These are phyloP conservation scores for Mentha longifolia DNA, from an alignment of 257 asterid genomes.

Conservation along the genomic window DNA sequence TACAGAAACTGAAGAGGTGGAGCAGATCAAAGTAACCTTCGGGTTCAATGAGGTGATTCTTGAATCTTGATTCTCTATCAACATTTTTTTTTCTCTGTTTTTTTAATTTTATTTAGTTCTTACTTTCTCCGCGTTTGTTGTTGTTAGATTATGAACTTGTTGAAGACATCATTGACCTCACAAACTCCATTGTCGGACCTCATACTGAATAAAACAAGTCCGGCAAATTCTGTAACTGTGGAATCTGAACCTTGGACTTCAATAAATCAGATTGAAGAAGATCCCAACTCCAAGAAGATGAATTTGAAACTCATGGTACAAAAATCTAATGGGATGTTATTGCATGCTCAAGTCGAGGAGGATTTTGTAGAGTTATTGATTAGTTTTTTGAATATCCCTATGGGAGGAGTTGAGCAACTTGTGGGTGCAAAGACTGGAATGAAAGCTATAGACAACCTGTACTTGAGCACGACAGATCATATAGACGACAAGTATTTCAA, in stretches of 20 bases:
- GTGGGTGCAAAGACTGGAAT: neutral
- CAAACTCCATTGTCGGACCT: conserved; percentile 19
- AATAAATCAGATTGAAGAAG: neutral
- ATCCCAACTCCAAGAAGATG: conserved; percentile 7
- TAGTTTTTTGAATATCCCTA: conserved; percentile 24
- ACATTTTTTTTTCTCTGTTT: neutral
- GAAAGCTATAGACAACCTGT: conserved; percentile 31
- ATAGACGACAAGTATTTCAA: neutral
- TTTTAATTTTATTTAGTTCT: neutral
- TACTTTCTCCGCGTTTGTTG: neutral
- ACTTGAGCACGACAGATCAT: neutral
- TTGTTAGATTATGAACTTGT: conserved; percentile 21
- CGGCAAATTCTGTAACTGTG: neutral
- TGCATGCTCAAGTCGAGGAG: neutral
- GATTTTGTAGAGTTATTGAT: conserved; percentile 21
- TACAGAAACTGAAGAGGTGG: neutral
- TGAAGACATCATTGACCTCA: conserved; percentile 23
- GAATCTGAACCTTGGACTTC: no score
- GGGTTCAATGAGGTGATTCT: conserved; percentile 10
- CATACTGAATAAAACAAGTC: neutral
- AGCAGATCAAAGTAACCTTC: neutral
- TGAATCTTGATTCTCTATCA: neutral
- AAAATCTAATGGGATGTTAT: neutral
- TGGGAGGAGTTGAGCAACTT: conserved; percentile 27
- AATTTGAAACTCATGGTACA: conserved; percentile 23